Base-by-base conservation (phyloP, 345 rosid species). In the Populus deltoides region DNA sequence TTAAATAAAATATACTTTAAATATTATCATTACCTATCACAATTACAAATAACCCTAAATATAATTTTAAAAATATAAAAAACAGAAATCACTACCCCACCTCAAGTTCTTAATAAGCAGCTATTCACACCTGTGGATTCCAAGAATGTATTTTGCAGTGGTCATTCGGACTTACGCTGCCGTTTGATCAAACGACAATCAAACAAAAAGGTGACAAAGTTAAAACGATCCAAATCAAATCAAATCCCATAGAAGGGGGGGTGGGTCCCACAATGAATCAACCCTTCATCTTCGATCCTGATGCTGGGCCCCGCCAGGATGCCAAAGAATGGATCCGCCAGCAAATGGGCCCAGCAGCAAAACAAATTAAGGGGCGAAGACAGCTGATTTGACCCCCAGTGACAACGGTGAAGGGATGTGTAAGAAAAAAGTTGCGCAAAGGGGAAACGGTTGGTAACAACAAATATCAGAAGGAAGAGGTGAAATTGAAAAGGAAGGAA, bases 391-490 rank as follows among this genome's bases (percentile, higher is more conserved):
- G 83, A 73, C 88, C 89, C 90, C 88, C 12, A 22, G 16, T 18
- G 63, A 85, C 85, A 80, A 75, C 43, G 74, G 78, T 68, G 73
- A 86, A 74, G 81, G 82, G 82, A 83, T 68, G 88, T 25, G 81
- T 45, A 45, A 59, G 17, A 47, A 80, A 66, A 87, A 83, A 83
- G 78, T 75, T 80, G 51, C 75, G 66, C 72, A 83, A 81, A 85
- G 82, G 80, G 78, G 74, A 68, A 81, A 80, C 81, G 81, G 85
- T 85, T 83, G 91, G 86, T 80, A 79, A 77, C 89, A 85, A 9
- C 29, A 57, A 8, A 78, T 75, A 79, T 68, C 36, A 73, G 76
- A 84, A 83, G 83, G 83, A 77, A 80, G 62, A n/a, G 6, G 16
- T 16, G 36, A 20, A 53, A 53, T 53, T 18, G 59, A n/a, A 1